Base-by-base conservation (phyloP, 805 yeast genomes). In the Cyberlindnera samutprakarnensis region DNA sequence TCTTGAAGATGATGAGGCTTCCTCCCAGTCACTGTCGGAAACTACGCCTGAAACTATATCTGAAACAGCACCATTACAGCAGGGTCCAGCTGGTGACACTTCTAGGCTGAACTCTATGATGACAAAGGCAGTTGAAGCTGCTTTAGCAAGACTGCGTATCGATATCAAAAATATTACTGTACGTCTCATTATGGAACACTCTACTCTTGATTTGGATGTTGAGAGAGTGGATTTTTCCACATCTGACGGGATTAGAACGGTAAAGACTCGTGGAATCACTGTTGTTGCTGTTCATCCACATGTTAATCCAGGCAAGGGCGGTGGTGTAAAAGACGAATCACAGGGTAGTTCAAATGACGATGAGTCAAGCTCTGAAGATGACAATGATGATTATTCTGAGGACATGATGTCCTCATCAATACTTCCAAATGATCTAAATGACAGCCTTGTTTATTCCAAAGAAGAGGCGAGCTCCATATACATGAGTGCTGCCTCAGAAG, bases 401-500 rank as follows among this genome's bases (percentile, higher is more conserved):
- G 47, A 51, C 9, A 55, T 53, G 14, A 53, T 66, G 49, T 53
- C 48, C 49, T 26, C 45, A 1, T 54, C 59, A 0, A 55, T 61
- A 0, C 31, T 54, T 1, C 39, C 43, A 7, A 37, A 18, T 8
- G 45, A 44, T 22, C 48, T 77, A 35, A 52, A 66, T 51, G 68
- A 67, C 23, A 78, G 86, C 44, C 68, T 73, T 57, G 61, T 76
- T 23, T 78, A 77, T 48, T 75, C 90, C 2, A 78, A 73, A 33
- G 75, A 71, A 31, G 81, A 78, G 35, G 80, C 84, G 1, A 67
- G 75, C 28, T 76, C 87, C 3, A 67, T 84, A 14, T 85, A 82
- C 49, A 75, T 83, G 88, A 83, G 94, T 54, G 94, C 95, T 2
- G 63, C 79, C 9, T 75, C 84, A 0, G 66, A 70, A 30, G 49